phyloP scores from a whole-genome alignment of 78 protist genomes.

The Speleostelium caveatum region DNA sequence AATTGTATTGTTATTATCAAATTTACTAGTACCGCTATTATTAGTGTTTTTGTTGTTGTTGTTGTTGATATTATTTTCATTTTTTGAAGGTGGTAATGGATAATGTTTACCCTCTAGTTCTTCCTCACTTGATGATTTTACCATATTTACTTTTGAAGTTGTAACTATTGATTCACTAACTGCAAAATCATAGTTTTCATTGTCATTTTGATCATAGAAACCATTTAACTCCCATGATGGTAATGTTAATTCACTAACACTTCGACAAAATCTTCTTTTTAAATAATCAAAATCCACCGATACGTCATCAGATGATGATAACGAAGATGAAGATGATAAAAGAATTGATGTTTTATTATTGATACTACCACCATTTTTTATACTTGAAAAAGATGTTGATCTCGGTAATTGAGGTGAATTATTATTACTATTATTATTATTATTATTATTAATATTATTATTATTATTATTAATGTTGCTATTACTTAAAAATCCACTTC shows the following conservation, averaged over 20 bases:
- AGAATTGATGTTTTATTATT: too few relatives aligned
- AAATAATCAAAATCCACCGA: background rate
- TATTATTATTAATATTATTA: too few relatives aligned
- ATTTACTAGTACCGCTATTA: background rate
- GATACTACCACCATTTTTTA: background rate
- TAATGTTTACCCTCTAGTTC: background rate
- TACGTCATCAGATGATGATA: background rate
- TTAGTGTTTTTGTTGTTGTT: background rate
- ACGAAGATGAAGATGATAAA: too few relatives aligned
- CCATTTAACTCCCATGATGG: conserved; percentile 40
- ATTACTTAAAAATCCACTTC: background rate
- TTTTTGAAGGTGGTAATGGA: background rate
- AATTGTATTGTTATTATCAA: background rate
- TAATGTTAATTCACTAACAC: conserved; percentile 9
- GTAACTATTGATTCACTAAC: conserved; percentile 19
- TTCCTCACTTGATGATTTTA: background rate
- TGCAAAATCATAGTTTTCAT: background rate
- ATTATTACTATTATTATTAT: background rate
- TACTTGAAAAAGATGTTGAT: background rate
- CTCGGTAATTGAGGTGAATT: background rate
- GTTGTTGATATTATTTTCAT: background rate
- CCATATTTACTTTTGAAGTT: conserved; percentile 2
- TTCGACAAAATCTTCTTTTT: background rate
- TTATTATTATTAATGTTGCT: too few relatives aligned
- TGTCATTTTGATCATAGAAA: conserved; percentile 14